Base-by-base conservation (phyloP, 805 yeast genomes). In the Teunomyces funiuensis region DNA sequence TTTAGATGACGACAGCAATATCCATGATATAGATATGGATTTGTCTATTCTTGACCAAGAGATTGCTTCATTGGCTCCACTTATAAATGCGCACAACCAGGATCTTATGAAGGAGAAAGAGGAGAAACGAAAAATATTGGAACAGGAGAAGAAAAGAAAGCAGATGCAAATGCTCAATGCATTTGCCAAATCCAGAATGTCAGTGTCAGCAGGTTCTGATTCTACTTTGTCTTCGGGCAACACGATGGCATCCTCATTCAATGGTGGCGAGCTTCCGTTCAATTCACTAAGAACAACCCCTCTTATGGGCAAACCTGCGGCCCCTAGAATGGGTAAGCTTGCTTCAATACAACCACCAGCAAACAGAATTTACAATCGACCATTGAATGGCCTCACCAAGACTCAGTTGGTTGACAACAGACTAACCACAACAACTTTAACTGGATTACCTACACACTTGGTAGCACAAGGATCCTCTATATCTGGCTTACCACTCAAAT, bases 321-420 rank as follows among this genome's bases (percentile, higher is more conserved):
- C 52, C 6, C 73, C 74, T 7, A 52, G 71, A 40, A 69, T 70
- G 74, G 75, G 75, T 3, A 68, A 67, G 41, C 71, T 72, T 5
- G 75, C 75, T 14, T 60, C 72, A 14, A 69, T 70, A 14, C 75
- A 69, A 45, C 75, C 75, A 6, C 72, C 74, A 2, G 57, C 71
- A 5, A 65, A 66, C 40, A 52, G 70, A 37, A 40, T 66, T 5
- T 70, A 69, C 45, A 64, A 27, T 37, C 29, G 52, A 16, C 42
- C 45, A 11, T 42, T 51, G 16, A 51, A 52, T 44, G 58, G 57
- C 6, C 40, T 51, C 18, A 36, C 53, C 7, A 49, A 43, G 20
- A 47, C 49, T 7, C 55, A 43, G 31, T 43, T 44, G 11, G 50
- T 53, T 13, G 63, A 59, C 43, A 47, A 45, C 29, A 50, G 60